phyloP scores from a whole-genome alignment of 2,329 filamentous ascomycete species.

The Cercospora janseana region DNA sequence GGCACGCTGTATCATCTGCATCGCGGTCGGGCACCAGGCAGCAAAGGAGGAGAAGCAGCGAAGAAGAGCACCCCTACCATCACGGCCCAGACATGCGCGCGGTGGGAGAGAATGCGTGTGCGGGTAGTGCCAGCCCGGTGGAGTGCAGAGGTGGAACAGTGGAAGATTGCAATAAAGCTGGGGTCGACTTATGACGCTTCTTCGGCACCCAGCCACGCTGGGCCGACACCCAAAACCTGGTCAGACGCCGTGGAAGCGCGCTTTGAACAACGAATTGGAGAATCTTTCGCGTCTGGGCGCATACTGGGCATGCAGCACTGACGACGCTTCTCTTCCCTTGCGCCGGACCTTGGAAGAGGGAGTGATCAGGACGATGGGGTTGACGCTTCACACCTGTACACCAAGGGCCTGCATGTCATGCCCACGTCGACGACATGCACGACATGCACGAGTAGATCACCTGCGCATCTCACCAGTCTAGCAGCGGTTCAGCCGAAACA shows the following conservation, averaged over 20 bases:
- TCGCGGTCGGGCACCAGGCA: constrained; percentile 10
- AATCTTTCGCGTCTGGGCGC: background rate
- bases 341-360: too few relatives aligned
- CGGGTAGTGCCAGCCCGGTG: constrained; percentile 1
- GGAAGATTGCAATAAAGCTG: constrained; percentile 1
- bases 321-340: background rate
- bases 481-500: too few relatives aligned
- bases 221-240: background rate
- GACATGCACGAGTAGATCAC: background rate
- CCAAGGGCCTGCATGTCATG: too few relatives aligned
- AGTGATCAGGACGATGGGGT: too few relatives aligned
- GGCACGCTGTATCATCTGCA: constrained; percentile 30
- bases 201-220: constrained; percentile 2
- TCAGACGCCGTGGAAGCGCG: background rate
- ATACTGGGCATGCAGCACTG: background rate
- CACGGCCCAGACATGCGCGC: constrained; percentile 2
- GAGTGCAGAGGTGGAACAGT: constrained; percentile 2
- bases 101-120: constrained; percentile 2
- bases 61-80: background rate
- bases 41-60: constrained; percentile 4
- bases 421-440: background rate
- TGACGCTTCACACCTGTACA: too few relatives aligned
- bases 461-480: too few relatives aligned
- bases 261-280: background rate
- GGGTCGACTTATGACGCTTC: constrained; percentile 1